Base-by-base conservation (phyloP, 2,329 filamentous ascomycete species). In the Grosmannia serpens region DNA sequence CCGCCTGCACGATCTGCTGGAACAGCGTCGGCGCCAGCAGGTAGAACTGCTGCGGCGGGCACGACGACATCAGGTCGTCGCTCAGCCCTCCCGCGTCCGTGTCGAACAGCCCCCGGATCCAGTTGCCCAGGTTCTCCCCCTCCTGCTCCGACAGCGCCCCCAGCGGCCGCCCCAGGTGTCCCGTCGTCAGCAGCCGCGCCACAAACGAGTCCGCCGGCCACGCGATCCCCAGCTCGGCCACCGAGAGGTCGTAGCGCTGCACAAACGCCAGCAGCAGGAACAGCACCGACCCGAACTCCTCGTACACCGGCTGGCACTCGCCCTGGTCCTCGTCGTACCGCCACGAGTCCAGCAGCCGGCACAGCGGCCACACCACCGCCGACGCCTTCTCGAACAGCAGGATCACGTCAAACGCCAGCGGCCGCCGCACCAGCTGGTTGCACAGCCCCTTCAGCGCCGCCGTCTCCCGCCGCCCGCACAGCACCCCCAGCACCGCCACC, bases 221-320 rank as follows among this genome's bases (percentile, higher is more conserved):
- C 24, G 75, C 72, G 26, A 80, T 74, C 2, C 87, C 88, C 33
- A 91, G 74, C 41, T 91, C 87, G 4, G 79, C 71, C 7, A 77
- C 73, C 0, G 77, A 79, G 11, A 94, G 75, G 56, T 83, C 80
- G 65, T 91, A 92, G 17, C 89, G 84, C 67, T 89, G 82, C n/a
- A 86, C 80, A 62, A 91, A 86, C 0, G 87, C 86, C 56, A 91
- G 71, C 0, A 91, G 78, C 2, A 94, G 75, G 1, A 94, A 77
- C 9, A 94, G 72, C 20, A 91, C 84, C 0, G 87, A 84, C 0
- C 88, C 88, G 64, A 92, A 94, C 65, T 95, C 89, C 66, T 94
- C 89, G 65, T 94, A 94, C 0, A 91, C 84, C 0, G 88, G 88
- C 67, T 92, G 89, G 65, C 90, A 90, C 67, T 94, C 89, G 57